Evolutionary conservation across 2,329 filamentous ascomycete genomes (phyloP), one percentile per base, ranked within the genome.

Genomic region (Albophoma yamanashiensis): DNA sequence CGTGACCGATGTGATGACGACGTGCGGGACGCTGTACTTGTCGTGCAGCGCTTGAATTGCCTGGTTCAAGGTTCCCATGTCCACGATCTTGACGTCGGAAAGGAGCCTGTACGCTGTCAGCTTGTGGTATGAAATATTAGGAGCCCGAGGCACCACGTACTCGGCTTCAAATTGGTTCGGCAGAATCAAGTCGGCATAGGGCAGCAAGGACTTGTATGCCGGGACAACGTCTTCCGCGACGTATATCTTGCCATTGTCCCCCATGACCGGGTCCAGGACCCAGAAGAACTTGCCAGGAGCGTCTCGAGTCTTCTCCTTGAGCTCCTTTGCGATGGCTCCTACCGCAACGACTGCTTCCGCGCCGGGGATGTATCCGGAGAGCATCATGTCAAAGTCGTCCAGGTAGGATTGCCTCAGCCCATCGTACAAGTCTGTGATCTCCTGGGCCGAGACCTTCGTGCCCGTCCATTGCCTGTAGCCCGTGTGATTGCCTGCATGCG

Each of bases 81-180:
- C 89, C 56, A 80, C 82, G 64, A 97, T 96, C 65, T 88, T 88
- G 62, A 92, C 85, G n/a, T 87, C 91, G 11, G 91, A 94, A 42
- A 97, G 83, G 42, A 92, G 80, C 70, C 91, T 96, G 62, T 3
- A 5, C 2, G 20, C 55, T 57, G n/a, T 65, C 9, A 64, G 63
- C 22, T 39, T 11, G 3, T 7, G n/a, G n/a, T n/a, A n/a, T n/a
- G n/a, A 36, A 14, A 15, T 15, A 25, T n/a, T 34, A 34, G 9
- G 2, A 14, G 25, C 22, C 53, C 14, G n/a, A 20, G 39, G 31
- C 15, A 14, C 14, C 2, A 76, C 86, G 66, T 78, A 95, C 91
- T 99, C 93, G 52, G 92, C 91, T 77, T 99, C 94, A 66, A 97
- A 99, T 67, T 97, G 93, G 71, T 99, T 99, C 4, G 94, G 94